Percentiles rank a stretch among this genome's conserved stretches.
Conservation (phyloP, 768 basidiomycete genomes). For the Lanmaoa rubissima region DNA sequence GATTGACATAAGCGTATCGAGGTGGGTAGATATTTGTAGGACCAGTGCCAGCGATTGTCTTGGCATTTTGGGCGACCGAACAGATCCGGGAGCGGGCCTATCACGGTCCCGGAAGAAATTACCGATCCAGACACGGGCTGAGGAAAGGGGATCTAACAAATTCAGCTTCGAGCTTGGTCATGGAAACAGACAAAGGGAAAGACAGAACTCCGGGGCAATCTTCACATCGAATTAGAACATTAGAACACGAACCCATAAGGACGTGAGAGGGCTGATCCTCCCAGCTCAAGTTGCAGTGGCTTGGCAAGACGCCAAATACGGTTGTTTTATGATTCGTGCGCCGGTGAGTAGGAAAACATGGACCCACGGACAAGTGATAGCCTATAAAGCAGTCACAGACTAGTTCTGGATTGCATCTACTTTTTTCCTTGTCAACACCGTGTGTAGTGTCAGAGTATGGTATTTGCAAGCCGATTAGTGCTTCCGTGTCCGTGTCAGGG, state of each 20-base stretch:
- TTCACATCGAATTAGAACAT: constrained; percentile 19
- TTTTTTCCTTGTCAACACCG: not conserved
- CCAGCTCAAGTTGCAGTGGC: not conserved
- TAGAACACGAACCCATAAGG: constrained; percentile 18
- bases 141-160: constrained; percentile 14
- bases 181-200: constrained; percentile 14
- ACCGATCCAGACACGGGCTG: constrained; percentile 7
- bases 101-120: constrained; percentile 9
- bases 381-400: not conserved
- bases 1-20: constrained; percentile 1
- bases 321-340: constrained; percentile 8
- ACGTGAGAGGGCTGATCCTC: constrained; percentile 22
- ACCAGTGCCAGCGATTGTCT: constrained; percentile 7
- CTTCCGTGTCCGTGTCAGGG: constrained; percentile 1
- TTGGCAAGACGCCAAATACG: constrained; percentile 7
- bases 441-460: not conserved
- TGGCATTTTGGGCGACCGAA: constrained; percentile 19
- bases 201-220: constrained; percentile 8
- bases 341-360: not conserved
- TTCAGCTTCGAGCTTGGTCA: not conserved
- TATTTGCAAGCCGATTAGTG: not conserved
- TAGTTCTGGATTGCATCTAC: not conserved
- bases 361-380: constrained; percentile 2
- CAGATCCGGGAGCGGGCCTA: not conserved
- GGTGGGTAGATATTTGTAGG: constrained; percentile 30